These are phyloP conservation scores for Mycena alexandri DNA, from an alignment of 768 basidiomycete species.

Conservation along the genomic window DNA sequence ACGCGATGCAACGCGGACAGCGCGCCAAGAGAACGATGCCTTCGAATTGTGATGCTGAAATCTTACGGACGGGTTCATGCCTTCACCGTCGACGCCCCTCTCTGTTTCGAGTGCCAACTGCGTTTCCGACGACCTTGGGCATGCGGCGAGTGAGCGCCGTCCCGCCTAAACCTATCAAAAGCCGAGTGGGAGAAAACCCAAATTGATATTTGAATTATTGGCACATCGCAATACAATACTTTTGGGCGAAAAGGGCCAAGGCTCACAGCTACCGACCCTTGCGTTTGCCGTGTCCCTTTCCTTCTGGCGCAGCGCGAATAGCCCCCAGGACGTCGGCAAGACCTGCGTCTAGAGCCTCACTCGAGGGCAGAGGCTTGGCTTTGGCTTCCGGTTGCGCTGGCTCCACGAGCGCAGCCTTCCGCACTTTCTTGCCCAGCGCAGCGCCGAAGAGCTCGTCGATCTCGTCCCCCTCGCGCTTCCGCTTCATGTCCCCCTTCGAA, in stretches of 20 bases:
- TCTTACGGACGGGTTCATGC: too few species aligned
- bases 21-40: too few species aligned
- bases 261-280: conserved; percentile 16
- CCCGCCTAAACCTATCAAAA: too few species aligned
- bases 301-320: conserved; percentile 68
- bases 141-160: too few species aligned
- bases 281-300: conserved; percentile 50
- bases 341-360: conserved; percentile 48
- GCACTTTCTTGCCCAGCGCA: conserved; percentile 68
- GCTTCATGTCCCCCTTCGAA: conserved; percentile 49
- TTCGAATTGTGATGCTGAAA: too few species aligned
- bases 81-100: too few species aligned
- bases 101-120: too few species aligned
- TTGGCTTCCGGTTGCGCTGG: not conserved
- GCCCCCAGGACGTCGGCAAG: conserved; percentile 69
- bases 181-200: too few species aligned
- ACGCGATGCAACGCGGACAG: too few species aligned
- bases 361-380: conserved; percentile 31
- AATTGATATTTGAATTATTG: too few species aligned
- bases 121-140: too few species aligned
- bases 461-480: conserved; percentile 72
- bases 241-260: conserved; percentile 17
- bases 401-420: conserved; percentile 61
- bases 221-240: conserved; percentile 23
- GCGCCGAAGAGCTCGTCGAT: conserved; percentile 81